phyloP scores from a whole-genome alignment of 2,329 filamentous ascomycete species.

The Fusarium virguliforme region DNA sequence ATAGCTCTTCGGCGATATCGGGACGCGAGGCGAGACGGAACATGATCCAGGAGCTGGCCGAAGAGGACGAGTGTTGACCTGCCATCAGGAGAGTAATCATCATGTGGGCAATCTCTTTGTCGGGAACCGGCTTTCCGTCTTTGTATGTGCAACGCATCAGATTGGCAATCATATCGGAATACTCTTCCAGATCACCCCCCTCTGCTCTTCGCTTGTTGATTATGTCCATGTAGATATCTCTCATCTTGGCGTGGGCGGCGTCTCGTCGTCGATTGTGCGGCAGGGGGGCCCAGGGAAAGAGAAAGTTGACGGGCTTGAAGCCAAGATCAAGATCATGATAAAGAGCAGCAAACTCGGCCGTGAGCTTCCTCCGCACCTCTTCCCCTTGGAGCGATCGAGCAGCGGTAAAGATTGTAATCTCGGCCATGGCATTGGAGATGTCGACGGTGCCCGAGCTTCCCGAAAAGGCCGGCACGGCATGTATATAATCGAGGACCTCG shows the following conservation, averaged over 20 bases:
- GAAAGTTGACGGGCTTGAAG: slow-evolving; percentile 86
- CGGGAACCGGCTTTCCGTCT: slow-evolving; percentile 77
- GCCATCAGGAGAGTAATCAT: slow-evolving; percentile 92
- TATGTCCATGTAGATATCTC: slow-evolving; percentile 79
- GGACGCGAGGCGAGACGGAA: slow-evolving; percentile 80
- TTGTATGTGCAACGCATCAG: slow-evolving; percentile 85
- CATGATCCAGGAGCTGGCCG: slow-evolving; percentile 84
- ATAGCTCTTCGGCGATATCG: slow-evolving; percentile 79
- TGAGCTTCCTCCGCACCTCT: slow-evolving; percentile 81
- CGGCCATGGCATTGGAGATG: slow-evolving; percentile 77
- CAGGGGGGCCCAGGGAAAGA: slow-evolving; percentile 84
- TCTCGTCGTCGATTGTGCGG: slow-evolving; percentile 83
- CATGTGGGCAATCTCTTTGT: slow-evolving; percentile 85
- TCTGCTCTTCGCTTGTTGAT: slow-evolving; percentile 74
- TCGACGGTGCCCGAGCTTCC: slow-evolving; percentile 74
- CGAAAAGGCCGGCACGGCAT: slow-evolving; percentile 70
- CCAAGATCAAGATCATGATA: slow-evolving; percentile 85
- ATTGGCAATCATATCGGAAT: slow-evolving; percentile 83
- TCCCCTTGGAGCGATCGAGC: slow-evolving; percentile 82
- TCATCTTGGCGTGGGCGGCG: slow-evolving; percentile 79
- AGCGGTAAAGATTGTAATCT: slow-evolving; percentile 88
- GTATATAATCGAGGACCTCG: slow-evolving; percentile 78
- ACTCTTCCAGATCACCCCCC: slow-evolving; percentile 59
- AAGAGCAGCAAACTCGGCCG: slow-evolving; percentile 79
- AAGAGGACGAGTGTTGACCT: slow-evolving; percentile 85